These are phyloP conservation scores for Sugiyamaella boreocaroliniensis DNA, from an alignment of 805 yeast species.

Conservation along the genomic window DNA sequence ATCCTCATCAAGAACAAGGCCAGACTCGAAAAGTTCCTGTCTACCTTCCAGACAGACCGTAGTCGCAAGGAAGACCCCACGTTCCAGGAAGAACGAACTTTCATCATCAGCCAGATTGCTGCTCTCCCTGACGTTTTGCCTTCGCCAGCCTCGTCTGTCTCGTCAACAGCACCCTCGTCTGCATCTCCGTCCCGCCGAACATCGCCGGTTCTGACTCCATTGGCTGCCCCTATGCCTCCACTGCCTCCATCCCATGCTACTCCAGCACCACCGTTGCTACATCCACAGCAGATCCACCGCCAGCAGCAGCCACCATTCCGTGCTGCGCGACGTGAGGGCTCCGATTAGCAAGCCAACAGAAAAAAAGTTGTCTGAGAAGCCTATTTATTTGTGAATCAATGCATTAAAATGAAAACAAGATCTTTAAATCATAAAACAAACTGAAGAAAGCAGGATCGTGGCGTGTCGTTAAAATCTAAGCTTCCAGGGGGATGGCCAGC, in stretches of 20 bases:
- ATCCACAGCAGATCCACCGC: not conserved
- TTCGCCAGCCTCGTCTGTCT: slow-evolving; percentile 6
- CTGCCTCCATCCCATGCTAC: not conserved
- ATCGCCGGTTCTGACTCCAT: not conserved
- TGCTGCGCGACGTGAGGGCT: not conserved
- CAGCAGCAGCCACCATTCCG: not conserved
- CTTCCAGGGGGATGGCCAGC: not conserved
- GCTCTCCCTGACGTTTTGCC: slow-evolving; percentile 20
- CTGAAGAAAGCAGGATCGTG: not conserved
- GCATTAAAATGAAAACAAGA: not conserved
- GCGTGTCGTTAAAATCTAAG: not conserved
- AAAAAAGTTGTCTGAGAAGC: not conserved
- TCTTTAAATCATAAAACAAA: no score
- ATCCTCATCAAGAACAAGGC: slow-evolving; percentile 78
- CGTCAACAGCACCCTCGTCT: slow-evolving; percentile 5
- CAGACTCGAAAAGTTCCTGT: slow-evolving; percentile 63
- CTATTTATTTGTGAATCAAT: not conserved
- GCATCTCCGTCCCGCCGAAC: slow-evolving; percentile 1
- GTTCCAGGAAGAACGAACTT: slow-evolving; percentile 73
- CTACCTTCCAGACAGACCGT: slow-evolving; percentile 47
- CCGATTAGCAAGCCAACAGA: not conserved
- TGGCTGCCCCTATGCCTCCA: not conserved
- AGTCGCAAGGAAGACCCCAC: slow-evolving; percentile 55
- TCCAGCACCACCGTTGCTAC: slow-evolving; percentile 1
- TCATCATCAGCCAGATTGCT: slow-evolving; percentile 67